These are phyloP conservation scores for Nicotiana undulata DNA, from an alignment of 257 asterid species.

Conservation along the genomic window DNA sequence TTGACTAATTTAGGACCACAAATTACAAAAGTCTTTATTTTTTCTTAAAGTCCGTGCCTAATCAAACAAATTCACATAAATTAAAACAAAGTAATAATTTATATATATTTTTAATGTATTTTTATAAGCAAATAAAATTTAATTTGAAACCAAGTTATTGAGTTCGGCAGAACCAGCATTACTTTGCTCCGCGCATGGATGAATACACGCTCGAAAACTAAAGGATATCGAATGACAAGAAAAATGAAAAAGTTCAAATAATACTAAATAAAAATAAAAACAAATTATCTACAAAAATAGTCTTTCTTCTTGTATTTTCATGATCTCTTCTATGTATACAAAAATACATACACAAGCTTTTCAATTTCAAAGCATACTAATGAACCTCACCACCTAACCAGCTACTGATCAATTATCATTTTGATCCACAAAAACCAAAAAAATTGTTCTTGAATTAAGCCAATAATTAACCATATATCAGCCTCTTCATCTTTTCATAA, in stretches of 20 bases:
- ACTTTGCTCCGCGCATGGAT: no score
- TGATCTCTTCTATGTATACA: slow-evolving; percentile 8
- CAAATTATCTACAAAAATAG: background rate
- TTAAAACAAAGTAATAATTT: no score
- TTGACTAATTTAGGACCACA: no score
- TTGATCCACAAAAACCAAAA: background rate
- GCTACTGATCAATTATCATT: background rate
- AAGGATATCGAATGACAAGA: background rate
- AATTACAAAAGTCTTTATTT: no score
- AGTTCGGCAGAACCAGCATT: no score
- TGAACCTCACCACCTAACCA: background rate
- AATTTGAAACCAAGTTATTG: no score
- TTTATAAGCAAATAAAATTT: no score
- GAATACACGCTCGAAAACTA: background rate
- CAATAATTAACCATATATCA: background rate
- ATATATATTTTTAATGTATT: no score
- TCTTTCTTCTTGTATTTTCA: slow-evolving; percentile 19
- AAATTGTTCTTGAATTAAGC: background rate
- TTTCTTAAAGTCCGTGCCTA: no score
- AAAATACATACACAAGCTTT: slow-evolving; percentile 6
- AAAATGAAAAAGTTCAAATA: background rate
- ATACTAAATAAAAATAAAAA: background rate
- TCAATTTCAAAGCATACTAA: background rate
- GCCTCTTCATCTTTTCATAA: background rate
- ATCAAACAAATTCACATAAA: no score